phyloP scores from a whole-genome alignment of 805 yeast species.

The Wickerhamiella occidentalis region DNA sequence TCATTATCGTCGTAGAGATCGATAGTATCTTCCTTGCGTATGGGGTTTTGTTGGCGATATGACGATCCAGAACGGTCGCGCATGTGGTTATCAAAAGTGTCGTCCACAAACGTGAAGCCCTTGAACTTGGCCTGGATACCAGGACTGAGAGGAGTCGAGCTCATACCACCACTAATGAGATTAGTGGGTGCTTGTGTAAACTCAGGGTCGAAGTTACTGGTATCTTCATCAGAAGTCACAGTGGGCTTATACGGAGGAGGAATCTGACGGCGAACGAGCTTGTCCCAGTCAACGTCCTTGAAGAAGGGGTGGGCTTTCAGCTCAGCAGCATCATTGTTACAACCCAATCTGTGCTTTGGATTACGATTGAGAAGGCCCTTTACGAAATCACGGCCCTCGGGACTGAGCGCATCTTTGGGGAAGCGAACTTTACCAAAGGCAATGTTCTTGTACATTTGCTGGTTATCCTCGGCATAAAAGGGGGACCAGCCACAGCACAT shows the following conservation, averaged over 20 bases:
- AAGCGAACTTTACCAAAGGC: conserved; percentile 97
- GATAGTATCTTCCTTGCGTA: conserved; percentile 26
- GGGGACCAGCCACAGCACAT: conserved; percentile 99
- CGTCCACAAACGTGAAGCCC: conserved; percentile 95
- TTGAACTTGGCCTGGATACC: conserved; percentile 93
- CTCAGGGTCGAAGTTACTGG: conserved; percentile 95
- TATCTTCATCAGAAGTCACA: conserved; percentile 78
- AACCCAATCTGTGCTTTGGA: conserved; percentile 90
- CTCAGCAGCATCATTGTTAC: conserved; percentile 84
- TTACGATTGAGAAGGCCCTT: conserved; percentile 90
- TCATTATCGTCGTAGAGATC: conserved; percentile 30
- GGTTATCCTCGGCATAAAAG: conserved; percentile 93
- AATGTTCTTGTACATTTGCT: conserved; percentile 97
- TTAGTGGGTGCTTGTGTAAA: conserved; percentile 88
- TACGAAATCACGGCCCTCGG: conserved; percentile 90
- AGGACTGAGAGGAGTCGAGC: conserved; percentile 71
- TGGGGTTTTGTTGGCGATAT: conserved; percentile 16
- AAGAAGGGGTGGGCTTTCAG: conserved; percentile 86
- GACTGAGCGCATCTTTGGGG: conserved; percentile 86
- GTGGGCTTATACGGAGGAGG: conserved; percentile 98
- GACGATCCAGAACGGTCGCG: conserved; percentile 16
- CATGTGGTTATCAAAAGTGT: conserved; percentile 79
- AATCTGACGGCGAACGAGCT: conserved; percentile 61
- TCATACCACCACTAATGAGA: conserved; percentile 46
- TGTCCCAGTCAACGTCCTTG: conserved; percentile 81